A percentile compares a stretch with the other conserved stretches of the same genome.
phyloP scores from a whole-genome alignment of 2,329 filamentous ascomycete species.

The Colletotrichum sp. region DNA sequence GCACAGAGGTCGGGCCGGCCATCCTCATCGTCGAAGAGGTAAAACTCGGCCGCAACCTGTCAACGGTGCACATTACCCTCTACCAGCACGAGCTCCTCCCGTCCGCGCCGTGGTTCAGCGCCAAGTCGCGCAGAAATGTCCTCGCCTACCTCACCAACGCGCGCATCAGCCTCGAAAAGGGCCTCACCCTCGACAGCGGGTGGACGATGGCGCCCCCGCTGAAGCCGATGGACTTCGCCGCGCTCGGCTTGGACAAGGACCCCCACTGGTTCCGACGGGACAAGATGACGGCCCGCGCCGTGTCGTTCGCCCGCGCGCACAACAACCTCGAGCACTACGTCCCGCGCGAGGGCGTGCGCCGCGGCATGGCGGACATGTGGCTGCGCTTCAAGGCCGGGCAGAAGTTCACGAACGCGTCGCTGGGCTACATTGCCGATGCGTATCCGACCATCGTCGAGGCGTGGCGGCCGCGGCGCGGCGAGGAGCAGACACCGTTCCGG shows the following conservation, averaged over 20 bases:
- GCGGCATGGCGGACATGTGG: constrained; percentile 63
- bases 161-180: constrained; percentile 33
- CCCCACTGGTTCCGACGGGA: constrained; percentile 29
- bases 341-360: constrained; percentile 8
- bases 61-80: constrained; percentile 46
- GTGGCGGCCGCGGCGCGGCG: constrained; percentile 36
- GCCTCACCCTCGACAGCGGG: constrained; percentile 24
- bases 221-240: constrained; percentile 28
- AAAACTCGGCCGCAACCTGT: constrained; percentile 45
- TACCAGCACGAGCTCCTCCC: constrained; percentile 41
- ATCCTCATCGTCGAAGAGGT: constrained; percentile 43
- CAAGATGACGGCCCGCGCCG: not conserved
- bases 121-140: constrained; percentile 33
- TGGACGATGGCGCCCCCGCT: constrained; percentile 19
- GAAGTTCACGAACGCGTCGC: constrained; percentile 65
- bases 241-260: constrained; percentile 28
- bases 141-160: constrained; percentile 46
- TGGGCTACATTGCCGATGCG: constrained; percentile 72
- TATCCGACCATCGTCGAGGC: constrained; percentile 70
- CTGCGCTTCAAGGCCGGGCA: constrained; percentile 63
- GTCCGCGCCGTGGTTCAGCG: constrained; percentile 38
- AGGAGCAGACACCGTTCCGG: constrained; percentile 36
- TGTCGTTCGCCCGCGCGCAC: constrained; percentile 27
- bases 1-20: constrained; percentile 41
- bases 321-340: constrained; percentile 28